Evolutionary conservation across 2,329 filamentous ascomycete genomes (phyloP).

Genomic region (Trichoderma brevicompactum): DNA sequence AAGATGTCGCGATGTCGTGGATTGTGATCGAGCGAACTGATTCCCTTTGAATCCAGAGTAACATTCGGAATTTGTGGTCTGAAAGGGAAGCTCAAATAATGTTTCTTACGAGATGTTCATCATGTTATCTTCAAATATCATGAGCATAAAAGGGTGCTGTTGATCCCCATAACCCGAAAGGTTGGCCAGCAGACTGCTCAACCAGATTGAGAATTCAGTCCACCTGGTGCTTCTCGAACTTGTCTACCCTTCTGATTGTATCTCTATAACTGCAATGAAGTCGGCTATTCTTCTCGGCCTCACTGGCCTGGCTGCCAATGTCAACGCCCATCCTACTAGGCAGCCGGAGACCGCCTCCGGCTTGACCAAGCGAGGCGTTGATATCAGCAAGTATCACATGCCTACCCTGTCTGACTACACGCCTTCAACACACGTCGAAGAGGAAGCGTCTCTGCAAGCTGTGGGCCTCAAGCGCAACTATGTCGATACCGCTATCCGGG

Average conservation of each 20-base stretch:
- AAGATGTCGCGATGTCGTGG: not conserved
- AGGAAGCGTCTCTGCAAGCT: conserved; percentile 33
- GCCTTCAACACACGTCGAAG: conserved; percentile 31
- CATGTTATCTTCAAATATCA: not conserved
- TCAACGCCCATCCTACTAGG: conserved; percentile 41
- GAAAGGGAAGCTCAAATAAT: conserved; percentile 24
- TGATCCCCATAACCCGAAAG: not conserved
- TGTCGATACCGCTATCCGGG: conserved; percentile 50
- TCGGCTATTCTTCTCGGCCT: conserved; percentile 43
- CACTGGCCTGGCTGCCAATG: conserved; percentile 40
- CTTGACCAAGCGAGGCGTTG: conserved; percentile 40
- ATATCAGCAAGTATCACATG: conserved; percentile 42
- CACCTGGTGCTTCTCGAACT: not conserved
- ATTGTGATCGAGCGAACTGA: not conserved
- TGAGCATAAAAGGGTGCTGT: conserved; percentile 1
- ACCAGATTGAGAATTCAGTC: conserved; percentile 3
- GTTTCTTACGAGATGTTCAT: not conserved
- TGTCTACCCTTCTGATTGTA: not conserved
- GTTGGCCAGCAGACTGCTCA: not conserved
- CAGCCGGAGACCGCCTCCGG: conserved; percentile 34
- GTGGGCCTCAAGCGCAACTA: conserved; percentile 40
- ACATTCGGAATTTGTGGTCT: conserved; percentile 16
- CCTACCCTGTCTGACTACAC: conserved; percentile 41
- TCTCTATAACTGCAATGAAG: conserved; percentile 37
- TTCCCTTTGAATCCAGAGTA: not conserved